Percentiles rank a stretch among this genome's conserved stretches.
These are phyloP conservation scores for Solanum hybrid DNA, from an alignment of 305 asterid species.

Conservation along the genomic window DNA sequence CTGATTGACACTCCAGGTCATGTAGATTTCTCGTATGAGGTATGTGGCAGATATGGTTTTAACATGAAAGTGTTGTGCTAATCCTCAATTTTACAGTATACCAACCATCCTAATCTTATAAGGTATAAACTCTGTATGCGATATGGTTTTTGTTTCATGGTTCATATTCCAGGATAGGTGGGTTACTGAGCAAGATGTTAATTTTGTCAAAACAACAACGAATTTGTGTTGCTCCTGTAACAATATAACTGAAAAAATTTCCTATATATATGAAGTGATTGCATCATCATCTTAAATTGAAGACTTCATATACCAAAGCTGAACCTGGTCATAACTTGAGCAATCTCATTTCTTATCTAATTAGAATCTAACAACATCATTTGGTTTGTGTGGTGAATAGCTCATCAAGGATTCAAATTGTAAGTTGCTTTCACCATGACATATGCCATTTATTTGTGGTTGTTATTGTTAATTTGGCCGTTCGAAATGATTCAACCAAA, in stretches of 20 bases:
- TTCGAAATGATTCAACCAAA: neutral
- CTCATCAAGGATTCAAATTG: neutral
- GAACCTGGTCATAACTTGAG: neutral
- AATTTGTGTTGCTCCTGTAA: neutral
- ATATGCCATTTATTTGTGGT: neutral
- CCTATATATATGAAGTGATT: neutral
- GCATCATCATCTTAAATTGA: neutral
- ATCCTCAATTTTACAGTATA: neutral
- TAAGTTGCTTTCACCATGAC: neutral
- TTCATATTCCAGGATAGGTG: neutral
- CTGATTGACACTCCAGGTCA: slow-evolving; percentile 99
- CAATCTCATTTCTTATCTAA: neutral
- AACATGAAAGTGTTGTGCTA: neutral
- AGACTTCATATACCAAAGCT: neutral
- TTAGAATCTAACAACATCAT: neutral
- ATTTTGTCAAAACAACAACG: neutral
- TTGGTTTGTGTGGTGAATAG: neutral
- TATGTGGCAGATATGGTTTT: slow-evolving; percentile 15
- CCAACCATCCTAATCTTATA: neutral
- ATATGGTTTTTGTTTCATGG: neutral
- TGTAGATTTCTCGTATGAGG: slow-evolving; percentile 99
- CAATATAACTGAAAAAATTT: neutral
- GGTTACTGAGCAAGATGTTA: slow-evolving; percentile 30
- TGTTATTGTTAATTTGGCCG: neutral
- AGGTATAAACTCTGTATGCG: neutral